These are phyloP conservation scores for Russula virescens DNA, from an alignment of 768 basidiomycete species.

Conservation along the genomic window DNA sequence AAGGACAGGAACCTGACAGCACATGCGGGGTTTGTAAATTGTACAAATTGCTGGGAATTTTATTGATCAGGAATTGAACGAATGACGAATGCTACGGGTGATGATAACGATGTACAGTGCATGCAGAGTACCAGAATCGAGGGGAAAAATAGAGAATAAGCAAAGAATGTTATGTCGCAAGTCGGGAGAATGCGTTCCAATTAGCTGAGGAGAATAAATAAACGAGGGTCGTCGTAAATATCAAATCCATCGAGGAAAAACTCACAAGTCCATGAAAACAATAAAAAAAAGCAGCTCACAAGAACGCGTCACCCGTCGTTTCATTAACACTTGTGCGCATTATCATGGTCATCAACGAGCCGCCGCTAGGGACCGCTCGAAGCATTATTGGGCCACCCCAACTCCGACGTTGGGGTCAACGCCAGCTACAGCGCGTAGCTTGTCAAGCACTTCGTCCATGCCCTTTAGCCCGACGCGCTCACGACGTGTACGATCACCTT, in stretches of 20 bases:
- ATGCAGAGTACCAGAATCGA: constrained; percentile 14
- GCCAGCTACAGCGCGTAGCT: constrained; percentile 21
- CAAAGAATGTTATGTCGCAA: constrained; percentile 15
- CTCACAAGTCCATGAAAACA: neutral
- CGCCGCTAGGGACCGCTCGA: constrained; percentile 1
- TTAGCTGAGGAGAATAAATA: constrained; percentile 3
- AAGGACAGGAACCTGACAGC: too few relatives aligned
- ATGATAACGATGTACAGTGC: constrained; percentile 23
- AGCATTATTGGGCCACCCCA: neutral
- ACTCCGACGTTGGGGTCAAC: neutral
- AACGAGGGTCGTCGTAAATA: constrained; percentile 9
- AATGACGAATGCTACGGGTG: constrained; percentile 15
- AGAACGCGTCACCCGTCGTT: constrained; percentile 15
- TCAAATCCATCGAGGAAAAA: neutral
- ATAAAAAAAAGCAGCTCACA: neutral
- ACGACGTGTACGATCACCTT: constrained; percentile 16
- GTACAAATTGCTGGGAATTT: constrained; percentile 15
- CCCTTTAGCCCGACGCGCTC: constrained; percentile 21
- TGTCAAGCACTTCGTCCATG: constrained; percentile 24
- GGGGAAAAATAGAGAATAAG: neutral
- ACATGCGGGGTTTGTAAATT: neutral
- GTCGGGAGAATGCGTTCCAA: neutral
- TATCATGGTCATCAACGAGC: constrained; percentile 9
- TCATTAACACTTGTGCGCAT: constrained; percentile 1
- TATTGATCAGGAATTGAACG: constrained; percentile 15